These are phyloP conservation scores for Metarhizium rileyi DNA, from an alignment of 2,329 filamentous ascomycete genomes.

Conservation along the genomic window DNA sequence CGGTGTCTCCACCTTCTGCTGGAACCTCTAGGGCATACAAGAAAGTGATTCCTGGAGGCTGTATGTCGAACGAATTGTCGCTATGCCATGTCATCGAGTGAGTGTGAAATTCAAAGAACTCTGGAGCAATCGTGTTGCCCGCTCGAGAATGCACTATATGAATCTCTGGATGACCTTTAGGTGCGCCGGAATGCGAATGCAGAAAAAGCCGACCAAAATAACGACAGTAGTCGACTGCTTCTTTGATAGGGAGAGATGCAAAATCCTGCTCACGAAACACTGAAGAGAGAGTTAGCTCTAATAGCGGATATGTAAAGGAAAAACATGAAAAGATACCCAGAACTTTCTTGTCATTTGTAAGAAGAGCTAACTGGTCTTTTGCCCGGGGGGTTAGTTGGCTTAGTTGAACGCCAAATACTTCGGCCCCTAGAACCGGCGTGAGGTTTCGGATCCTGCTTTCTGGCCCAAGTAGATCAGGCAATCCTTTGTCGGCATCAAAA, in stretches of 20 bases:
- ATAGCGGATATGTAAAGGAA: too few relatives aligned
- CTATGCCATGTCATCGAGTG: slow-evolving; percentile 74
- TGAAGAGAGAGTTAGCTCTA: too few relatives aligned
- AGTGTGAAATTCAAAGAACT: slow-evolving; percentile 43
- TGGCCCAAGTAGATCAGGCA: neutral
- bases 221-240: slow-evolving; percentile 52
- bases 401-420: slow-evolving; percentile 53
- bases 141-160: slow-evolving; percentile 59
- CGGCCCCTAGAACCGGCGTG: slow-evolving; percentile 55
- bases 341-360: slow-evolving; percentile 57
- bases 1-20: slow-evolving; percentile 38
- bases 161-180: slow-evolving; percentile 54
- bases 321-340: too few relatives aligned
- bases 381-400: slow-evolving; percentile 50
- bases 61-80: slow-evolving; percentile 71
- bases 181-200: slow-evolving; percentile 61
- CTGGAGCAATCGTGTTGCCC: slow-evolving; percentile 30
- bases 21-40: slow-evolving; percentile 71
- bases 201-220: slow-evolving; percentile 65
- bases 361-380: slow-evolving; percentile 57
- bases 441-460: slow-evolving; percentile 19
- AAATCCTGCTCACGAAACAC: slow-evolving; percentile 61
- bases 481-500: neutral
- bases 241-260: slow-evolving; percentile 48
- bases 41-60: slow-evolving; percentile 77